A percentile compares a stretch with the other conserved stretches of the same genome.
Evolutionary conservation across 2,329 filamentous ascomycete genomes (phyloP).

Genomic region (Aaosphaeria pasadenensis): DNA sequence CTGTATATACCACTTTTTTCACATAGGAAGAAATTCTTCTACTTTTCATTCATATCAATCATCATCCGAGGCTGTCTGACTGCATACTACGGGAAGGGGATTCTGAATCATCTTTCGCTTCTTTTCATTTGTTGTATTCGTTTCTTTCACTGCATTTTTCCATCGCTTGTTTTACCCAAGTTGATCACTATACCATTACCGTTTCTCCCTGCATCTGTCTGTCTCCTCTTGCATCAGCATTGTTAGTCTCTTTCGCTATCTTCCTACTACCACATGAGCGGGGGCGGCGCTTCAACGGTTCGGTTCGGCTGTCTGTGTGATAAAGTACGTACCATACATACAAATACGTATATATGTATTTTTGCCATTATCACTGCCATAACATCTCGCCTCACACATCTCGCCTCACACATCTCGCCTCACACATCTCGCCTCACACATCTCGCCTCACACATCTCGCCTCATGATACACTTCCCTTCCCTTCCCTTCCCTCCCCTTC

Average conservation of each 20-base stretch:
- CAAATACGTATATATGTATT: too few species aligned
- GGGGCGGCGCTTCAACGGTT: too few species aligned
- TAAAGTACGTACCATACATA: too few species aligned
- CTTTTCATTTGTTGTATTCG: not conserved
- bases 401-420: not conserved
- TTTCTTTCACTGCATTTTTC: not conserved
- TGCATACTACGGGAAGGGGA: not conserved
- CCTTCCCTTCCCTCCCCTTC: too few species aligned
- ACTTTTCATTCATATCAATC: not conserved
- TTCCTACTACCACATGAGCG: too few species aligned
- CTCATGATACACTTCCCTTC: too few species aligned
- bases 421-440: not conserved
- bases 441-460: not conserved
- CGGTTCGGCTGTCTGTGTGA: too few species aligned
- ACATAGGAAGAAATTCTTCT: not conserved
- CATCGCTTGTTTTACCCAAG: not conserved
- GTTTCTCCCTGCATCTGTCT: too few species aligned
- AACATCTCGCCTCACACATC: not conserved
- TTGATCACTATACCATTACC: too few species aligned
- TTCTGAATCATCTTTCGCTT: not conserved
- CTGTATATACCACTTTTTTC: slow-evolving; percentile 3
- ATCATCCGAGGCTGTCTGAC: not conserved
- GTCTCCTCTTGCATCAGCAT: too few species aligned
- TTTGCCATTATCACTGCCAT: too few species aligned
- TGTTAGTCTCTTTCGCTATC: too few species aligned